Conservation (phyloP, 345 rosid genomes). For the Euphorbia tirucalli region DNA sequence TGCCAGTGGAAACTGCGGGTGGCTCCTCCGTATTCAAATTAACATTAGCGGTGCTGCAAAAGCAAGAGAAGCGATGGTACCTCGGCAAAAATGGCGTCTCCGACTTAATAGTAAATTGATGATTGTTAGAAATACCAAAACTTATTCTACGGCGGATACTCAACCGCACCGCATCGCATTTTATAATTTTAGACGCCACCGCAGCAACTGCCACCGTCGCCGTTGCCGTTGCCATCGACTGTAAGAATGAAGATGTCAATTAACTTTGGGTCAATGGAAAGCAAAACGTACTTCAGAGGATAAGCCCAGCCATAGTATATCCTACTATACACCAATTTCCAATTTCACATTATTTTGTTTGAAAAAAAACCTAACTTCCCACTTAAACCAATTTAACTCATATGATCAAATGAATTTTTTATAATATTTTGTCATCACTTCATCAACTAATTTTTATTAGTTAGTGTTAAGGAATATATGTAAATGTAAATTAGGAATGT, state of each 20-base stretch:
- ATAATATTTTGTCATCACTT: too few species aligned
- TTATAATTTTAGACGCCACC: slow-evolving; percentile 20
- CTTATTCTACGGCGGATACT: neutral
- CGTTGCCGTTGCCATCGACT: slow-evolving; percentile 10
- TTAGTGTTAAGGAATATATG: too few species aligned
- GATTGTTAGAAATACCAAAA: neutral
- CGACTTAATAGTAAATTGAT: neutral
- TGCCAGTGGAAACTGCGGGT: neutral
- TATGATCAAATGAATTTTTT: too few species aligned
- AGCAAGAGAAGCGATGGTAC: neutral
- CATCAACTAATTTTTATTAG: too few species aligned
- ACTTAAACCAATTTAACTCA: too few species aligned
- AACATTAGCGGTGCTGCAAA: slow-evolving; percentile 8
- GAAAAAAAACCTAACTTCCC: too few species aligned
- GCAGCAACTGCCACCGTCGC: slow-evolving; percentile 14
- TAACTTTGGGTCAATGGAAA: neutral
- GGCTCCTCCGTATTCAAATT: slow-evolving; percentile 13
- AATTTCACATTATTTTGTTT: too few species aligned
- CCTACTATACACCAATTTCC: too few species aligned
- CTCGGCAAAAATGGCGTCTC: neutral
- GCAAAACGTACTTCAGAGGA: neutral
- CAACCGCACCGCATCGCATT: neutral
- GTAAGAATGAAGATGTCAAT: neutral
- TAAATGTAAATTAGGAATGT: too few species aligned
- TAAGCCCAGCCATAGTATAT: neutral